Evolutionary conservation across 805 yeast species (phyloP).

Genomic region (Novakomyces olei): DNA sequence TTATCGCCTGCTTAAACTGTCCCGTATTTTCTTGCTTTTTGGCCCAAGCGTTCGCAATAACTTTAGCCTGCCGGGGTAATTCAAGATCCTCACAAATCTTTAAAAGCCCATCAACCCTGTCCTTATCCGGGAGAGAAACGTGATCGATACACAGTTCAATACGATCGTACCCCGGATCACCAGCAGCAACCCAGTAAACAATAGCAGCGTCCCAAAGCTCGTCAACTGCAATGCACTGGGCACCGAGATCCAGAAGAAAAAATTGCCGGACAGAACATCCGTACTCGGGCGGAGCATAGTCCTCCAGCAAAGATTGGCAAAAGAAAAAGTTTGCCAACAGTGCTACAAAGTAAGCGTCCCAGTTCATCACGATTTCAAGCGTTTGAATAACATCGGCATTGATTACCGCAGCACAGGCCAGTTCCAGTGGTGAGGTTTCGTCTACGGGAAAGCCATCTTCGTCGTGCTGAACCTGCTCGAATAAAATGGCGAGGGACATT

Average conservation of each 20-base stretch:
- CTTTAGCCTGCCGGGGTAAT: background rate
- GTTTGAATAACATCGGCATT: background rate
- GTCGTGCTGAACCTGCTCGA: background rate
- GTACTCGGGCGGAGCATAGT: background rate
- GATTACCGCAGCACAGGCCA: background rate
- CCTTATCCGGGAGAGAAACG: background rate
- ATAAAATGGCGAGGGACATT: background rate
- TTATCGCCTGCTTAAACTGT: background rate
- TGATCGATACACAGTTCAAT: background rate
- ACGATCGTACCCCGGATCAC: conserved; percentile 1
- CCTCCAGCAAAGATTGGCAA: background rate
- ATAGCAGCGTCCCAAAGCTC: conserved; percentile 1
- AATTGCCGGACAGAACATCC: background rate
- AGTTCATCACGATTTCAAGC: background rate
- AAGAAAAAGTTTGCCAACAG: conserved; percentile 1
- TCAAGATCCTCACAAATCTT: background rate
- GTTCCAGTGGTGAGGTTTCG: background rate
- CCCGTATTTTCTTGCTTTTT: background rate
- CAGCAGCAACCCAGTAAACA: conserved; percentile 2
- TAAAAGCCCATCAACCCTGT: background rate
- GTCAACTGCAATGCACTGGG: background rate
- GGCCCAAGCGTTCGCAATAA: conserved; percentile 1
- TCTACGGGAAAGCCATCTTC: background rate
- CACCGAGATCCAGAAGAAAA: conserved; percentile 1
- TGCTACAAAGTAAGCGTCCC: conserved; percentile 1